Evolutionary conservation across 2,329 filamentous ascomycete genomes (phyloP).

Genomic region (Epichloe gansuensis): DNA sequence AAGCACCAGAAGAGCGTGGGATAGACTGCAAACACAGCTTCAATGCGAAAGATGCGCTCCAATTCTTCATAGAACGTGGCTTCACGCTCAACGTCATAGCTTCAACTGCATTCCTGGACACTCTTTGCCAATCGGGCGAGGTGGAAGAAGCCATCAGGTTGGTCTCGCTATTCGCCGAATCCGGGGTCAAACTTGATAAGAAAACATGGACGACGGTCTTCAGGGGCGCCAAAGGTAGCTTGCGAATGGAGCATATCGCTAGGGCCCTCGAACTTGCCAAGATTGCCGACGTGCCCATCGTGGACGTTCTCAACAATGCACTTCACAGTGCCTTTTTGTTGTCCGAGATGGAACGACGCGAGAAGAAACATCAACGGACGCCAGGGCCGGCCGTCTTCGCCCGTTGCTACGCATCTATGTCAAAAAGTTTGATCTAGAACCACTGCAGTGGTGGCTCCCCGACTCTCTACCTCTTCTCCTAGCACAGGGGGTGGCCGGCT

Average conservation of each 20-base stretch:
- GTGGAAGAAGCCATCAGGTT: conserved; percentile 24
- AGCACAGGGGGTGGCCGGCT: conserved; percentile 13
- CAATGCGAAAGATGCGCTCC: conserved; percentile 19
- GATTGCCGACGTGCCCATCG: conserved; percentile 34
- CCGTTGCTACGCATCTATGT: conserved; percentile 37
- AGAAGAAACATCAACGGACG: conserved; percentile 17
- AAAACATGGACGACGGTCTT: conserved; percentile 60
- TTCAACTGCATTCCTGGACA: conserved; percentile 58
- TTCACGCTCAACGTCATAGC: conserved; percentile 49
- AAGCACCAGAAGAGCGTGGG: conserved; percentile 9
- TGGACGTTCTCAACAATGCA: conserved; percentile 23
- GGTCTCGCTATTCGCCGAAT: conserved; percentile 21
- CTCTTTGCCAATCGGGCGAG: conserved; percentile 46
- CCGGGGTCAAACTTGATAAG: conserved; percentile 47
- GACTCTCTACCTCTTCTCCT: conserved; percentile 23
- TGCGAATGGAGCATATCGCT: conserved; percentile 40
- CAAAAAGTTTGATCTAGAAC: conserved; percentile 33
- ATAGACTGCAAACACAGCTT: conserved; percentile 13
- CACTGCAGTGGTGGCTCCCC: conserved; percentile 30
- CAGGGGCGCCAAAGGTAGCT: conserved; percentile 50
- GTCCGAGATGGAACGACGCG: conserved; percentile 26
- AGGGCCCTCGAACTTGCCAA: conserved; percentile 25
- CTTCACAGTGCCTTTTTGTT: conserved; percentile 39
- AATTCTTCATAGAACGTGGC: conserved; percentile 43
- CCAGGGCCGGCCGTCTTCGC: conserved; percentile 28